A percentile compares a stretch with the other conserved stretches of the same genome.
Conservation (phyloP, 2,329 filamentous ascomycete genomes). For the Cladorrhinum sp. region DNA sequence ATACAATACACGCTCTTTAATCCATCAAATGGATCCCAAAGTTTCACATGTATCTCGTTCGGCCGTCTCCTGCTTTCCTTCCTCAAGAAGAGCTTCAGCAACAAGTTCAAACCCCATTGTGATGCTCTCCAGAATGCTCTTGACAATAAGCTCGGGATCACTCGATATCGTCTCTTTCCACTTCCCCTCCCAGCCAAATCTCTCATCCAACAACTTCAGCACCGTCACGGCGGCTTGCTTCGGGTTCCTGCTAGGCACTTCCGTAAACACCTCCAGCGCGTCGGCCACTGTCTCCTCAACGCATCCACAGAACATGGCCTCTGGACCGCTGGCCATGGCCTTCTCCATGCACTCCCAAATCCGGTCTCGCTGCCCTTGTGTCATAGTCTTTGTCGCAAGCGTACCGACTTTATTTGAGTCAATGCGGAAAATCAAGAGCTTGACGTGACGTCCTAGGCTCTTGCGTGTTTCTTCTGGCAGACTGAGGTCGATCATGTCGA, state of each 20-base stretch:
- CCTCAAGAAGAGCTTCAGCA: too few relatives aligned
- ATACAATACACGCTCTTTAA: too few relatives aligned
- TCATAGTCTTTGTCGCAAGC: slow-evolving; percentile 19
- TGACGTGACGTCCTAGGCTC: slow-evolving; percentile 15
- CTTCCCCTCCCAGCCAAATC: slow-evolving; percentile 24
- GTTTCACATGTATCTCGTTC: too few relatives aligned
- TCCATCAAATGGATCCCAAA: too few relatives aligned
- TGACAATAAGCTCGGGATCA: too few relatives aligned
- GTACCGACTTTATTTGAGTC: slow-evolving; percentile 11
- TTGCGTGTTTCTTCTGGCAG: slow-evolving; percentile 21
- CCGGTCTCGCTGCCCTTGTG: slow-evolving; percentile 18
- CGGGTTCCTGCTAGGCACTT: slow-evolving; percentile 19
- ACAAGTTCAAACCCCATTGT: too few relatives aligned
- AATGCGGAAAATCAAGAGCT: slow-evolving; percentile 19
- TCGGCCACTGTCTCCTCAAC: slow-evolving; percentile 20
- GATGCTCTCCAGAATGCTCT: too few relatives aligned
- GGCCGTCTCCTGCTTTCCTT: too few relatives aligned
- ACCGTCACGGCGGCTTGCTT: slow-evolving; percentile 14
- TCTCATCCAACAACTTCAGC: slow-evolving; percentile 19
- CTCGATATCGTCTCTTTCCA: too few relatives aligned
- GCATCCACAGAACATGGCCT: slow-evolving; percentile 24
- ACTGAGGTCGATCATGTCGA: slow-evolving; percentile 27
- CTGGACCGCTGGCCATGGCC: slow-evolving; percentile 24
- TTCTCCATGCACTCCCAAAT: slow-evolving; percentile 26
- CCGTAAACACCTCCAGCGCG: slow-evolving; percentile 21